Evolutionary conservation across 108 stramenopile genomes (phyloP).

Genomic region (Ochromonas danica): DNA sequence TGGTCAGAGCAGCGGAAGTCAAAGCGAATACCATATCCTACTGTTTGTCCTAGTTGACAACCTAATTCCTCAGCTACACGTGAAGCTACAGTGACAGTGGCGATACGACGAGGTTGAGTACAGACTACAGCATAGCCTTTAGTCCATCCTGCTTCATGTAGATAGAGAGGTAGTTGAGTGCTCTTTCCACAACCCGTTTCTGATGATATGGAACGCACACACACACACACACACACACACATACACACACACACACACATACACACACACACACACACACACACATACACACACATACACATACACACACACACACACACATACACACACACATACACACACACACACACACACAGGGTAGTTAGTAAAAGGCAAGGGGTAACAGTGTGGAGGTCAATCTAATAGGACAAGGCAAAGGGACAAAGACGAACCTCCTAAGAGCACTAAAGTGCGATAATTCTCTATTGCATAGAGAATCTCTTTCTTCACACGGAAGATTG

Average conservation of each 20-base stretch:
- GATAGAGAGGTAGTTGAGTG: conserved; percentile 49
- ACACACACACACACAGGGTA: neutral
- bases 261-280: too few relatives aligned
- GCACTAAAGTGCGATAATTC: neutral
- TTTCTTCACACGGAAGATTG: neutral
- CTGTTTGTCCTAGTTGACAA: conserved; percentile 44
- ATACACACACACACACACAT: too few relatives aligned
- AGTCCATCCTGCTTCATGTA: conserved; percentile 54
- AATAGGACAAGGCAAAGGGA: too few relatives aligned
- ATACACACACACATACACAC: too few relatives aligned
- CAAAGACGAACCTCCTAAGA: neutral
- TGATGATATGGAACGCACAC: neutral
- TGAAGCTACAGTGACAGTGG: conserved; percentile 49
- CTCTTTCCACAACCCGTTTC: conserved; percentile 35
- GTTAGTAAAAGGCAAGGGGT: neutral
- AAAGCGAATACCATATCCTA: conserved; percentile 57
- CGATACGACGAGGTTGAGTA: conserved; percentile 54
- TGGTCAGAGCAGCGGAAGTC: conserved; percentile 25
- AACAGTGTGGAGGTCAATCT: too few relatives aligned
- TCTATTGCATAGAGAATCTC: conserved; percentile 10
- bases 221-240: neutral
- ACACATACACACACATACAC: too few relatives aligned
- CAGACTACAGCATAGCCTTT: conserved; percentile 43
- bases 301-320: too few relatives aligned
- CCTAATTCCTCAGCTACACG: conserved; percentile 55